These are phyloP conservation scores for Rhodamnia argentea DNA, from an alignment of 345 rosid genomes.

Conservation along the genomic window DNA sequence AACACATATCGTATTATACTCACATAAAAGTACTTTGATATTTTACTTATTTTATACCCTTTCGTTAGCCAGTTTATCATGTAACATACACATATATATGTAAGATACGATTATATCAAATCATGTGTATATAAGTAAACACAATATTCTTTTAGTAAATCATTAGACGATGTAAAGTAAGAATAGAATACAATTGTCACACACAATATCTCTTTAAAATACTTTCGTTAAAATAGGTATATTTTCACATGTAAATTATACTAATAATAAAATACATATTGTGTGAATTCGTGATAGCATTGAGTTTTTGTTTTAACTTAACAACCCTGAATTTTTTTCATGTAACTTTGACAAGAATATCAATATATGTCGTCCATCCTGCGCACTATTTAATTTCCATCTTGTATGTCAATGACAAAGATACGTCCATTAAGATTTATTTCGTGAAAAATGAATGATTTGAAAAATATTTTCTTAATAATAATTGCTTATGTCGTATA, in stretches of 20 bases:
- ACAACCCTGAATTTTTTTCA: neutral
- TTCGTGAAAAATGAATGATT: no score
- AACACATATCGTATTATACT: accelerated
- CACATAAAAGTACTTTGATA: neutral
- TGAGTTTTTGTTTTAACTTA: neutral
- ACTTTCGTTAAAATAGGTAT: neutral
- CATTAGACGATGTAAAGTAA: neutral
- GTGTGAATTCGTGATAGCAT: accelerated
- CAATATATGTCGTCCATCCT: neutral
- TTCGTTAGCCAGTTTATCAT: neutral
- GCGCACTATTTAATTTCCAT: neutral
- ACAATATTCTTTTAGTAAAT: neutral
- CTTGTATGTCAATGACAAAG: neutral
- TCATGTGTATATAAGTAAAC: neutral
- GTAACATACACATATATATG: neutral
- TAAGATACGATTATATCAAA: neutral
- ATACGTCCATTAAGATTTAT: neutral
- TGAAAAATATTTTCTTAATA: no score
- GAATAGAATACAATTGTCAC: neutral
- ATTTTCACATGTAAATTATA: no score
- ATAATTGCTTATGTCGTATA: no score
- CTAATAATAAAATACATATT: neutral
- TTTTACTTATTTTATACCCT: neutral
- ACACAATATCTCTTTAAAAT: neutral
- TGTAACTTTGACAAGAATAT: neutral